Percentiles rank a stretch among this genome's conserved stretches.
Conservation (phyloP, 1,284 basidiomycete species). For the Erythrobasidium hasegawianum region DNA sequence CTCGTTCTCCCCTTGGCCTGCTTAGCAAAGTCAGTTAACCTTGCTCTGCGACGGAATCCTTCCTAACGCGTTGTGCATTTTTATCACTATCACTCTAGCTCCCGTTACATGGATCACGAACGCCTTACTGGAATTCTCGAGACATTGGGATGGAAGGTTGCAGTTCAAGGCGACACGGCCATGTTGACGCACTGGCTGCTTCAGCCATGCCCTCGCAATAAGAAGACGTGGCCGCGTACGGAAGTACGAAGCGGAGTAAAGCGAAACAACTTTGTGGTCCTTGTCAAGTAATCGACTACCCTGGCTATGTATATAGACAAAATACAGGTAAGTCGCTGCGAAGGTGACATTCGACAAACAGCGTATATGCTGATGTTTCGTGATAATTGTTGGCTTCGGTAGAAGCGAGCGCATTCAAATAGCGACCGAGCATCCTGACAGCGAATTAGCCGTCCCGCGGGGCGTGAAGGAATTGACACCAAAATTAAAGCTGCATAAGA, state of each 20-base stretch:
- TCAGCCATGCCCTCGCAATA: conserved; percentile 40
- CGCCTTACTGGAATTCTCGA: conserved; percentile 47
- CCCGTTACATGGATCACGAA: conserved; percentile 49
- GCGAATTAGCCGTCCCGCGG: too few species aligned
- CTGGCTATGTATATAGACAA: neutral
- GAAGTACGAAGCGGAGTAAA: conserved; percentile 46
- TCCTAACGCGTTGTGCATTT: neutral
- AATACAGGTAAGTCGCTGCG: too few species aligned
- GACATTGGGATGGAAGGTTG: conserved; percentile 49
- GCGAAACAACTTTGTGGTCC: conserved; percentile 49
- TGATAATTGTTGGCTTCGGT: too few species aligned
- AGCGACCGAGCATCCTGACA: too few species aligned
- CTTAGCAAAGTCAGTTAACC: conserved; percentile 42
- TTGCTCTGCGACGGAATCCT: neutral
- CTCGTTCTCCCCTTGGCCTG: conserved; percentile 51
- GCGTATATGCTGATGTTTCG: too few species aligned
- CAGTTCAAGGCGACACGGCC: conserved; percentile 47
- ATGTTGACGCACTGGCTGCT: conserved; percentile 51
- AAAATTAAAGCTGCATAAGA: too few species aligned
- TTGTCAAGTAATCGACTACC: conserved; percentile 14
- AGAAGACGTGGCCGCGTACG: conserved; percentile 47
- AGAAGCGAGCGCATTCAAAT: too few species aligned
- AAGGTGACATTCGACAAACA: too few species aligned
- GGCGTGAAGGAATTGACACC: too few species aligned
- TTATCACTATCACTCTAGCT: conserved; percentile 37